Evolutionary conservation across 306 rosid genomes (phyloP).

Genomic region (Chamaecrista fasciculata): DNA sequence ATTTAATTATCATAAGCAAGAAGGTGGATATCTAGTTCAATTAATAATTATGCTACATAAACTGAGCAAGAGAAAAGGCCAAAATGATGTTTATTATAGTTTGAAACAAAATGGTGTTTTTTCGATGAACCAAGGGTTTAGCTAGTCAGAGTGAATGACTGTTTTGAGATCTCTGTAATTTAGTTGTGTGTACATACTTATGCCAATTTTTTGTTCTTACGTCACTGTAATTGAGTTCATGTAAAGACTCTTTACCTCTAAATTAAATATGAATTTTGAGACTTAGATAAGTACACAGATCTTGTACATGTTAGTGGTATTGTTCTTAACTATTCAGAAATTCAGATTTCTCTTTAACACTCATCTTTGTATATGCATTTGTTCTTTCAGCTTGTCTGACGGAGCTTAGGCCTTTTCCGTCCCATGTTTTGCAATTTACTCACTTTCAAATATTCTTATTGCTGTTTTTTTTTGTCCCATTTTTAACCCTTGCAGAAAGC

Average conservation of each 20-base stretch:
- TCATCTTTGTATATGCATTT: neutral
- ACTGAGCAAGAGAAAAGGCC: constrained; percentile 14
- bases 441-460: constrained; percentile 18
- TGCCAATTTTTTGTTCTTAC: constrained; percentile 4
- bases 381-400: constrained; percentile 14
- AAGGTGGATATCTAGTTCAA: constrained; percentile 11
- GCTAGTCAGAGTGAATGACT: neutral
- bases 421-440: constrained; percentile 17
- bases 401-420: neutral
- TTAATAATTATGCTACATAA: constrained; percentile 9
- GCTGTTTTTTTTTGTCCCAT: constrained; percentile 7
- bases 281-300: neutral
- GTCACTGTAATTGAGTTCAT: constrained; percentile 9
- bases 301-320: neutral
- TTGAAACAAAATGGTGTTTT: constrained; percentile 1
- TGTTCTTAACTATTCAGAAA: constrained; percentile 17
- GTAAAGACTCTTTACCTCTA: neutral
- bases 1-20: constrained; percentile 3
- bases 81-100: neutral
- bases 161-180: neutral
- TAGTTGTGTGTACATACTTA: neutral
- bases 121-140: neutral
- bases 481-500: constrained; percentile 53
- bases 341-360: constrained; percentile 10
- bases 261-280: neutral